Base-by-base conservation (phyloP, 495 filamentous ascomycete species). In the Trichoderma virens region DNA sequence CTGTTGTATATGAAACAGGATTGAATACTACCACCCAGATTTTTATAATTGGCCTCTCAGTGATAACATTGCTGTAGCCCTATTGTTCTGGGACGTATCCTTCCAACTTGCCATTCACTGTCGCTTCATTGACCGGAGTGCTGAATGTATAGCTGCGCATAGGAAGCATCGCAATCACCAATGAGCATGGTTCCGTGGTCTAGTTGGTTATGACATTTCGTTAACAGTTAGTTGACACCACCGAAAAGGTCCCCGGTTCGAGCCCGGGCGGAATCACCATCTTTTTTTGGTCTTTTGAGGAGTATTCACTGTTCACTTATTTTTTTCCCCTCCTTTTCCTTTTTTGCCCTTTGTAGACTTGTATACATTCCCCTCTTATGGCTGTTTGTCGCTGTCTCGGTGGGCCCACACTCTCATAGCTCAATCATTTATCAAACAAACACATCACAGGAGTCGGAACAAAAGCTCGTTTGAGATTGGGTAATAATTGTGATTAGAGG, bases 141-240 rank as follows among this genome's bases (percentile, higher is more conserved):
- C 0, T 35, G 2, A 35, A 13, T 2, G 51, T 56, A 56, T 56
- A 56, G 31, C 63, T 71, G 31, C 69, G 70, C 66, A 65, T 18
- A 38, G 28, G 1, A 13, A 3, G 3, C 8, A 2, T 1, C 25
- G 6, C 25, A n/a, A 27, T 56, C 51, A 56, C 11, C 51, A 56
- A 56, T 31, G 6, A 56, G n/a, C 23, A 20, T 25, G 51, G 51
- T 56, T 56, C 51, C 51, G 51, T 56, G 51, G 51, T 56, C 51
- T 56, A 56, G 51, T 56, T 56, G 51, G 51, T 56, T 56, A 56
- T 56, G 51, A 56, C 51, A 56, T 56, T 56, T 56, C 51, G 51
- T 56, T 56, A 56, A 56, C 51, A 56, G 51, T 56, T 56, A 27
- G 51, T 56, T 56, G 27, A 56, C 51, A 30, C 51, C 51, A 56